Conservation (phyloP, 140 eudicot species). For the Stevia rebaudiana region DNA sequence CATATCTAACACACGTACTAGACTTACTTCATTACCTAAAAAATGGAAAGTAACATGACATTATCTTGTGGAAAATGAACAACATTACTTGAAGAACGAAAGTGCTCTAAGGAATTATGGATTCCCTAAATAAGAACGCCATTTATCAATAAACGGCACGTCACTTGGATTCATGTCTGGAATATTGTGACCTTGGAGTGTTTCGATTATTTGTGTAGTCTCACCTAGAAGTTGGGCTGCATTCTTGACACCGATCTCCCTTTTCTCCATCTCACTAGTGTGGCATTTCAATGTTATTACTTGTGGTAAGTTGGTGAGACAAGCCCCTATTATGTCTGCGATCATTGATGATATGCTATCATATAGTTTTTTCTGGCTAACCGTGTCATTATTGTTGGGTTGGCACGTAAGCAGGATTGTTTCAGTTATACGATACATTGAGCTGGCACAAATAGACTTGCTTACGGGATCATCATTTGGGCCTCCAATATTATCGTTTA, state of each 20-base stretch:
- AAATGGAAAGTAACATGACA: no score
- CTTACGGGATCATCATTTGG: background rate
- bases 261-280: background rate
- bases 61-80: background rate
- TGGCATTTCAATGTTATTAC: constrained; percentile 7
- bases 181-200: background rate
- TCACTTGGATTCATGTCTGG: background rate
- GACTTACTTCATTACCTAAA: no score
- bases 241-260: background rate
- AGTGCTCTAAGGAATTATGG: background rate
- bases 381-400: background rate
- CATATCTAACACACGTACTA: no score
- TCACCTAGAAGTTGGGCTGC: constrained; percentile 6
- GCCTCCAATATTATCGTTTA: no score
- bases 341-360: background rate
- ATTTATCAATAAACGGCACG: background rate
- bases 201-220: background rate
- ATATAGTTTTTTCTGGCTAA: background rate
- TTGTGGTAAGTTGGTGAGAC: constrained; percentile 3
- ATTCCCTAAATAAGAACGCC: background rate
- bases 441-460: background rate
- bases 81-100: background rate
- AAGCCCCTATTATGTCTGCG: background rate
- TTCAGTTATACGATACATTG: background rate
- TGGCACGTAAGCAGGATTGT: background rate